Evolutionary conservation across 768 basidiomycete species (phyloP), one percentile per base, ranked within the genome.

Genomic region (Russula lepida): DNA sequence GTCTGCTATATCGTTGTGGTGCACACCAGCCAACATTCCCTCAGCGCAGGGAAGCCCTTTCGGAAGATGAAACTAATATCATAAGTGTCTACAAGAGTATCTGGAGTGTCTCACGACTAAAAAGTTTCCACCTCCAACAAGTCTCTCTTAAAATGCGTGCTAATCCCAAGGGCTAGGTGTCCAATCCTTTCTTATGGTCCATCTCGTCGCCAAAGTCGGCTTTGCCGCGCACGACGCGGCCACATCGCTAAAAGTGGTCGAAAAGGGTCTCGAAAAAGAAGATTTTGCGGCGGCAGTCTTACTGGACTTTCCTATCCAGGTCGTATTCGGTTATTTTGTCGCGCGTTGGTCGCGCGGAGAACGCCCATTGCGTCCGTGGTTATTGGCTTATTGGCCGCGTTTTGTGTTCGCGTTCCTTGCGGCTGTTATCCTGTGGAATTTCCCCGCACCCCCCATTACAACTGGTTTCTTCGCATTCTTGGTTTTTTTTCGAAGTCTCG

Each of bases 261-360:
- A 99, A 73, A 98, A 98, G 71, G 97, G 97, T 4, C 79, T 99
- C 54, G 88, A 85, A 60, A 88, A 94, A 44, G 97, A 98, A 76
- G 97, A 99, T 68, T 79, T 98, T 41, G 94, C 95, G 21, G 78
- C 92, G 21, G 89, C 92, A 4, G 95, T 95, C 50, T 82, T 98
- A 39, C 87, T 98, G 64, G 97, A 98, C 73, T 98, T 98, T 67
- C 97, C 97, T 5, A 95, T 97, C 75, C 95, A 98, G 77, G 89
- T 99, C 51, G 69, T 89, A 59, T 93, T 91, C 23, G 95, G 95
- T 7, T 98, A 90, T 87, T 76, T 95, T 23, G 90, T 95, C 1
- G 95, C 92, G 1, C 85, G 84, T 65, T 98, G 93, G 92, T 88
- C 92, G 6, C 78, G 82, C 55, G 92, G 92, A 15, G 84, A 87